Percentiles rank a stretch among this genome's conserved stretches.
Evolutionary conservation across 306 rosid species (phyloP).

Genomic region (Glycine latifolia): DNA sequence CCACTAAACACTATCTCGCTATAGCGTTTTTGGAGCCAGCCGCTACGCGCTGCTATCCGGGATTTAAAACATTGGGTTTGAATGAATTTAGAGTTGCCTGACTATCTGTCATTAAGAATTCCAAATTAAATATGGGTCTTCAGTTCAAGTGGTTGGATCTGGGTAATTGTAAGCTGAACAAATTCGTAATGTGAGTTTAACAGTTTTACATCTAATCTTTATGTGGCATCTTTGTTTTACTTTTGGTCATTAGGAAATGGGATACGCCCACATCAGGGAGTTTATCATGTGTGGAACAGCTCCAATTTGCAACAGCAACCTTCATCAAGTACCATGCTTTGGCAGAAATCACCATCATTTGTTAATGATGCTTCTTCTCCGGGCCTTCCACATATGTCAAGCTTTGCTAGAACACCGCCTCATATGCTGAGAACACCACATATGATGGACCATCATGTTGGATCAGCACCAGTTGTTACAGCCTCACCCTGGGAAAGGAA

Average conservation of each 20-base stretch:
- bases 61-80: not conserved
- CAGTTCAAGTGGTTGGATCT: slow-evolving; percentile 12
- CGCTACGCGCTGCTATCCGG: too few relatives aligned
- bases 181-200: slow-evolving; percentile 7
- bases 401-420: slow-evolving; percentile 62
- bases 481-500: slow-evolving; percentile 74
- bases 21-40: too few relatives aligned
- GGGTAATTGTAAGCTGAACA: slow-evolving; percentile 5
- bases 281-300: slow-evolving; percentile 61
- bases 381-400: slow-evolving; percentile 59
- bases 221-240: slow-evolving; percentile 35
- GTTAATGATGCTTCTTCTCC: slow-evolving; percentile 60
- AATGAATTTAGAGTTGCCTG: slow-evolving; percentile 21
- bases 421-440: slow-evolving; percentile 62
- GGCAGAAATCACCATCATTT: slow-evolving; percentile 71
- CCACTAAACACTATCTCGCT: too few relatives aligned
- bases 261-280: slow-evolving; percentile 57
- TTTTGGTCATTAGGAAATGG: slow-evolving; percentile 64
- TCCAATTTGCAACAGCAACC: slow-evolving; percentile 68
- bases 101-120: slow-evolving; percentile 17
- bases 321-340: slow-evolving; percentile 56
- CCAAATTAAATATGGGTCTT: slow-evolving; percentile 15
- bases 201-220: slow-evolving; percentile 18
- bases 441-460: slow-evolving; percentile 64
- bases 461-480: slow-evolving; percentile 75